A percentile compares a stretch with the other conserved stretches of the same genome.
Conservation (phyloP, 2,329 filamentous ascomycete genomes). For the Fusarium pininemorale region DNA sequence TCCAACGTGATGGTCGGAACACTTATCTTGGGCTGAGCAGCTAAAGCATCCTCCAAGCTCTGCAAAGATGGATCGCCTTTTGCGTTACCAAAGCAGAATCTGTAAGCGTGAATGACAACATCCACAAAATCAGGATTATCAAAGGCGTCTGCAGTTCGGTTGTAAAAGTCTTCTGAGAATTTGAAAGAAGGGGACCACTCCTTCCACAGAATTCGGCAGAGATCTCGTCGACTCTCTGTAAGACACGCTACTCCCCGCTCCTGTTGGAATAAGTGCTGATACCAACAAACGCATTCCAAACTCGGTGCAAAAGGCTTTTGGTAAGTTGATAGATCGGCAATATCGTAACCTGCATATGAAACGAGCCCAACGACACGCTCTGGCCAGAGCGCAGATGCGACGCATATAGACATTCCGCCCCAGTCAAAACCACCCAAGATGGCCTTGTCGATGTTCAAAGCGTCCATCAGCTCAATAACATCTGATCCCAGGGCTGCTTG, state of each 20-base stretch:
- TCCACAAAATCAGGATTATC: slow-evolving; percentile 12
- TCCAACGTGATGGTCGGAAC: not conserved
- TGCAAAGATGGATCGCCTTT: not conserved
- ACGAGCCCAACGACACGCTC: not conserved
- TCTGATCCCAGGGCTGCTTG: slow-evolving; percentile 9
- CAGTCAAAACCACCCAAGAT: not conserved
- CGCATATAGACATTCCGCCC: slow-evolving; percentile 1
- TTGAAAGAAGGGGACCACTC: slow-evolving; percentile 10
- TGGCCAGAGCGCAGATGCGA: slow-evolving; percentile 1
- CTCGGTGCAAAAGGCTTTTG: not conserved
- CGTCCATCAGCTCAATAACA: slow-evolving; percentile 2
- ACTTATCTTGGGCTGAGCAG: not conserved
- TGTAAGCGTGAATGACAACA: slow-evolving; percentile 11
- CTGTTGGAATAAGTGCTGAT: slow-evolving; percentile 16
- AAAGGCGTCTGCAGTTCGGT: not conserved
- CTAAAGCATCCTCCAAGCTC: not conserved
- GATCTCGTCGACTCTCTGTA: not conserved
- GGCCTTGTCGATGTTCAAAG: not conserved
- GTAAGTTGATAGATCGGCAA: not conserved
- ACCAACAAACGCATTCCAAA: slow-evolving; percentile 6
- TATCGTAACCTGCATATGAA: slow-evolving; percentile 6
- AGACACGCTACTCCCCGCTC: not conserved
- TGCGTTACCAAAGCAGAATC: slow-evolving; percentile 3
- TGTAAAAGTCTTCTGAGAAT: not conserved
- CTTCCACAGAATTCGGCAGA: slow-evolving; percentile 5